A percentile compares a stretch with the other conserved stretches of the same genome.
These are phyloP conservation scores for Lactarius sanguifluus DNA, from an alignment of 768 basidiomycete genomes.

Conservation along the genomic window DNA sequence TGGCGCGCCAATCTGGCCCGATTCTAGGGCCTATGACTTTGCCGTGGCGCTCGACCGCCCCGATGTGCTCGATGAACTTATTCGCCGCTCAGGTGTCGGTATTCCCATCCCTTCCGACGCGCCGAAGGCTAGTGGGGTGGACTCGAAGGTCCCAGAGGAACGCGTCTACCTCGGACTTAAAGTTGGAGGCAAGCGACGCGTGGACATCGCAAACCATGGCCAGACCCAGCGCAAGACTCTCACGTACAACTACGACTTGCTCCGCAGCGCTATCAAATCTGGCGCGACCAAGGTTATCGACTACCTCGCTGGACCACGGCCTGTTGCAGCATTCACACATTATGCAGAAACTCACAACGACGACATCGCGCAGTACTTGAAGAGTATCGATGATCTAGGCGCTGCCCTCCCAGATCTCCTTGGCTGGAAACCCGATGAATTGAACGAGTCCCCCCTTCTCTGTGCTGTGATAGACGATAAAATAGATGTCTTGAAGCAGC, in stretches of 20 bases:
- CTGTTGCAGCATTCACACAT: constrained; percentile 51
- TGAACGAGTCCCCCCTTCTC: constrained; percentile 55
- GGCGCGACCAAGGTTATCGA: constrained; percentile 39
- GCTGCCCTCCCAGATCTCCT: constrained; percentile 47
- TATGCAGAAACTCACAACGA: constrained; percentile 47
- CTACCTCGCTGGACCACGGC: constrained; percentile 49
- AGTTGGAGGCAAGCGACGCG: constrained; percentile 61
- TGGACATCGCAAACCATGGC: constrained; percentile 45
- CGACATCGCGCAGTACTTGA: constrained; percentile 45
- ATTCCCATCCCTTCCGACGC: constrained; percentile 30
- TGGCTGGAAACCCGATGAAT: constrained; percentile 47
- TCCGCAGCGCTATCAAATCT: constrained; percentile 7
- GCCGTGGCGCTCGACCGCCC: constrained; percentile 44
- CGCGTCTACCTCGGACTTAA: constrained; percentile 55
- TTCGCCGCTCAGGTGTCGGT: constrained; percentile 49
- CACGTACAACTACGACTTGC: constrained; percentile 10
- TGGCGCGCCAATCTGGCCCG: constrained; percentile 35
- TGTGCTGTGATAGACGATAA: constrained; percentile 43
- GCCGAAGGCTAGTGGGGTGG: constrained; percentile 36
- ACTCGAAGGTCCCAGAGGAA: constrained; percentile 38
- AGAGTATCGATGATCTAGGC: constrained; percentile 42
- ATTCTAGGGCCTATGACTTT: not conserved
- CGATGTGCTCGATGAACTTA: constrained; percentile 57
- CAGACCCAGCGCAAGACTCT: not conserved
- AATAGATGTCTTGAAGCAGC: constrained; percentile 43